phyloP scores from a whole-genome alignment of 163 green algal genomes.

The Chlorella variabilis region DNA sequence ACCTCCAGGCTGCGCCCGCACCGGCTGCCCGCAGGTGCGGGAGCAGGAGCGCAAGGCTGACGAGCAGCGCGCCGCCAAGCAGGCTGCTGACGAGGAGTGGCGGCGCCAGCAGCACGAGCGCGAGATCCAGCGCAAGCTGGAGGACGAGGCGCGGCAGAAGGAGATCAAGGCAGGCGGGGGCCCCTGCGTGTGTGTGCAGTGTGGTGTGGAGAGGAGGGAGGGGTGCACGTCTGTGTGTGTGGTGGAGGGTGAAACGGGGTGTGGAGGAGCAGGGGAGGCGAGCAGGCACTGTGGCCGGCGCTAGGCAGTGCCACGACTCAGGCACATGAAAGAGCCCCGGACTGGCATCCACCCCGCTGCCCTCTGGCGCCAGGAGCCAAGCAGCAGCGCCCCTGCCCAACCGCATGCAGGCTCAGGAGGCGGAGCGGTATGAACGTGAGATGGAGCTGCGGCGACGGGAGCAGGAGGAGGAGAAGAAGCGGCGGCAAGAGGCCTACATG shows the following conservation, averaged over 20 bases:
- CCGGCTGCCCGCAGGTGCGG: constrained; percentile 21
- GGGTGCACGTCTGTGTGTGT: background rate
- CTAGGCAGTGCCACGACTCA: too few relatives aligned
- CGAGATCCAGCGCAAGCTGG: constrained; percentile 53
- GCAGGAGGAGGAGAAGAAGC: constrained; percentile 65
- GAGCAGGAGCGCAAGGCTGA: constrained; percentile 64
- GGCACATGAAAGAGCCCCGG: too few relatives aligned
- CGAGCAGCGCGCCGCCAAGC: constrained; percentile 64
- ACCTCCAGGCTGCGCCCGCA: background rate
- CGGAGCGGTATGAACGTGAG: constrained; percentile 59
- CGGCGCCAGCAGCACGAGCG: constrained; percentile 70
- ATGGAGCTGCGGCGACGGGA: constrained; percentile 52
- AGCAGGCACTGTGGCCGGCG: too few relatives aligned
- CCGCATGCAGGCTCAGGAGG: constrained; percentile 14
- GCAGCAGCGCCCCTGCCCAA: too few relatives aligned
- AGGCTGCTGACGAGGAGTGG: constrained; percentile 67
- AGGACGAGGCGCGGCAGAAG: constrained; percentile 64
- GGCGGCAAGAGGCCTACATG: constrained; percentile 61
- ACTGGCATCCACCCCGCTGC: too few relatives aligned
- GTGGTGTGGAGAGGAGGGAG: too few relatives aligned
- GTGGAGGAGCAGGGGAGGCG: too few relatives aligned
- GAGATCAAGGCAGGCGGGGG: constrained; percentile 49
- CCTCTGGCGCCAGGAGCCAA: too few relatives aligned
- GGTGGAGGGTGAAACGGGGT: too few relatives aligned
- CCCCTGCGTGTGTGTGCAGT: too few relatives aligned